These are phyloP conservation scores for Scheffersomyces spartinae DNA, from an alignment of 805 yeast species.

Conservation along the genomic window DNA sequence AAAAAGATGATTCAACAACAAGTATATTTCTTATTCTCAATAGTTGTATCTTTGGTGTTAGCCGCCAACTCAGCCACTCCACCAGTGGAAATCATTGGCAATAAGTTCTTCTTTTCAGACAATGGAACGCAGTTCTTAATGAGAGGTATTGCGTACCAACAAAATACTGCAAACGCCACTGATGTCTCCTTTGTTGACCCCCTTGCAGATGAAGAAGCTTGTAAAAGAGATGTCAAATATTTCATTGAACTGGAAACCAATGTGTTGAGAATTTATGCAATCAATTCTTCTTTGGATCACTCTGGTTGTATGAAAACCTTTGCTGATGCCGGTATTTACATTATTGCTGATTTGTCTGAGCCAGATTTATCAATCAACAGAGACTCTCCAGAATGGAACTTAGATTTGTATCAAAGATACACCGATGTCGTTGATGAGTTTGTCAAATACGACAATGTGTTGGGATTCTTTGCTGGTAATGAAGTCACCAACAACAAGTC, in stretches of 20 bases:
- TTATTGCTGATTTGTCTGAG: constrained; percentile 40
- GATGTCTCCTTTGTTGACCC: constrained; percentile 21
- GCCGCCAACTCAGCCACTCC: constrained; percentile 14
- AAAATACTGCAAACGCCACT: constrained; percentile 20
- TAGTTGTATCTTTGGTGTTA: too few relatives aligned
- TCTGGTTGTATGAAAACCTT: constrained; percentile 29
- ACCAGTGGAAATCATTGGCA: constrained; percentile 28
- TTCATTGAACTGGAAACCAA: constrained; percentile 27
- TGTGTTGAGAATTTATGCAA: constrained; percentile 32
- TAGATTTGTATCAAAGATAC: constrained; percentile 63
- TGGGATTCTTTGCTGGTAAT: constrained; percentile 96
- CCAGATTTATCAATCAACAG: constrained; percentile 73
- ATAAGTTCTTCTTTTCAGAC: constrained; percentile 28
- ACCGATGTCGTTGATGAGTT: constrained; percentile 72
- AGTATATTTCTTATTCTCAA: too few relatives aligned
- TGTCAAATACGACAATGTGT: constrained; percentile 63
- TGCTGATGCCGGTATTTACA: constrained; percentile 31
- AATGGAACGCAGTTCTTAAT: constrained; percentile 34
- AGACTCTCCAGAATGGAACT: constrained; percentile 68
- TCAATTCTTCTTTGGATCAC: constrained; percentile 26
- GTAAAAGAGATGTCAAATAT: constrained; percentile 32
- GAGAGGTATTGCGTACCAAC: constrained; percentile 35
- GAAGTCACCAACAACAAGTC: constrained; percentile 82
- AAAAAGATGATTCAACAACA: too few relatives aligned
- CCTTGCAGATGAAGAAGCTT: constrained; percentile 27